phyloP scores from a whole-genome alignment of 805 yeast species.

The Ascoidea tarda region DNA sequence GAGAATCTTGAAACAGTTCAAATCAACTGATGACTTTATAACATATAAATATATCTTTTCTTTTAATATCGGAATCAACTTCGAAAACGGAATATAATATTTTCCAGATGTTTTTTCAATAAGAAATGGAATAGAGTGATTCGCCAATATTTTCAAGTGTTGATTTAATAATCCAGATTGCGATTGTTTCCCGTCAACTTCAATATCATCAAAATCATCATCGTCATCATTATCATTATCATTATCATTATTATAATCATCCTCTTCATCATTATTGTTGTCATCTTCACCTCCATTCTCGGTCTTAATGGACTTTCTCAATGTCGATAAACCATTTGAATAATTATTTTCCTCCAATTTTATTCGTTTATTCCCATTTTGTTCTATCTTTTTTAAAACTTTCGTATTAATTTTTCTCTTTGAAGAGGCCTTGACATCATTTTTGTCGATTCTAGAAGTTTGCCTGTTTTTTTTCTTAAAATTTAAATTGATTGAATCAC shows the following conservation, averaged over 20 bases:
- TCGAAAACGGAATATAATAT: constrained; percentile 49
- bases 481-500: constrained; percentile 22
- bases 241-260: constrained; percentile 19
- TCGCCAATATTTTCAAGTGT: constrained; percentile 57
- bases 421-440: constrained; percentile 1
- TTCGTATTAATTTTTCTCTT: constrained; percentile 27
- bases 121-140: constrained; percentile 45
- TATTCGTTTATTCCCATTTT: constrained; percentile 10
- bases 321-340: constrained; percentile 9
- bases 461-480: constrained; percentile 9
- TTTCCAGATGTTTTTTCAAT: constrained; percentile 38
- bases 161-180: constrained; percentile 7
- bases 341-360: constrained; percentile 12
- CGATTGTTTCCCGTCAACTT: constrained; percentile 1
- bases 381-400: constrained; percentile 20
- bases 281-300: constrained; percentile 15
- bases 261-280: constrained; percentile 15
- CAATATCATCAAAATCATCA: constrained; percentile 5
- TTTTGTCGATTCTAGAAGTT: constrained; percentile 15
- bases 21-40: constrained; percentile 47
- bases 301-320: constrained; percentile 2
- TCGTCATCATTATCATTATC: constrained; percentile 18
- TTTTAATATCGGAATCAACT: constrained; percentile 31
- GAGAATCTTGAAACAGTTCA: constrained; percentile 54
- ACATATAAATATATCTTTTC: constrained; percentile 39